Evolutionary conservation across 768 basidiomycete species (phyloP).

Genomic region (Tricholoma bakamatsutake): DNA sequence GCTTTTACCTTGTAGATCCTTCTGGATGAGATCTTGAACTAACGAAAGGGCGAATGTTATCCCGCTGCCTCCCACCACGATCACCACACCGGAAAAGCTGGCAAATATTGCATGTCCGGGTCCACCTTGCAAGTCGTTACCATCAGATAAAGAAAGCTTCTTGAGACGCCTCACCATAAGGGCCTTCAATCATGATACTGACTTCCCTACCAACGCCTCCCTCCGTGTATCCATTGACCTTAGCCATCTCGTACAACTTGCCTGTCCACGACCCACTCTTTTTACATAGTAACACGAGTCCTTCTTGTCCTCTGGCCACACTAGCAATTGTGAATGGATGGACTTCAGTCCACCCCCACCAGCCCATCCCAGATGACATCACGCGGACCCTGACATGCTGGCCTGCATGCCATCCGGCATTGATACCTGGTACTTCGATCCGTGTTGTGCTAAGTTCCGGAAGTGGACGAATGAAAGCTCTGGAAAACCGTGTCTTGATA

Average conservation of each 20-base stretch:
- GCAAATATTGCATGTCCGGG: conserved; percentile 53
- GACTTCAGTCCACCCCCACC: conserved; percentile 49
- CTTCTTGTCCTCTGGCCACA: conserved; percentile 48
- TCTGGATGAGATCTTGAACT: conserved; percentile 59
- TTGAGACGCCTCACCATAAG: conserved; percentile 40
- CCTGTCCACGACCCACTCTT: conserved; percentile 60
- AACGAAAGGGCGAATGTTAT: conserved; percentile 64
- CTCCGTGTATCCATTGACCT: conserved; percentile 27
- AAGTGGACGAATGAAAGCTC: conserved; percentile 54
- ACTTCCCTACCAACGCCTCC: conserved; percentile 32
- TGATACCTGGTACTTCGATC: conserved; percentile 54
- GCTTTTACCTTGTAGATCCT: conserved; percentile 41
- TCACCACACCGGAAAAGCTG: conserved; percentile 61
- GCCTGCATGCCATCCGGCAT: conserved; percentile 77
- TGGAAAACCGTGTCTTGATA: conserved; percentile 56
- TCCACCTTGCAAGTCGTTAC: conserved; percentile 33
- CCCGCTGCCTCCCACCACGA: conserved; percentile 72
- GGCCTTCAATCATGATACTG: conserved; percentile 57
- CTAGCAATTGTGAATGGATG: conserved; percentile 85
- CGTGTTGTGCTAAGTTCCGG: conserved; percentile 59
- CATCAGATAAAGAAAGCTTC: background rate
- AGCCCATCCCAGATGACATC: conserved; percentile 48
- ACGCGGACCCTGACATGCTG: conserved; percentile 78
- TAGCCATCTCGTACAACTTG: conserved; percentile 46
- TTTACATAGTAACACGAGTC: conserved; percentile 64